These are phyloP conservation scores for Misopates orontium DNA, from an alignment of 257 asterid genomes.

Conservation along the genomic window DNA sequence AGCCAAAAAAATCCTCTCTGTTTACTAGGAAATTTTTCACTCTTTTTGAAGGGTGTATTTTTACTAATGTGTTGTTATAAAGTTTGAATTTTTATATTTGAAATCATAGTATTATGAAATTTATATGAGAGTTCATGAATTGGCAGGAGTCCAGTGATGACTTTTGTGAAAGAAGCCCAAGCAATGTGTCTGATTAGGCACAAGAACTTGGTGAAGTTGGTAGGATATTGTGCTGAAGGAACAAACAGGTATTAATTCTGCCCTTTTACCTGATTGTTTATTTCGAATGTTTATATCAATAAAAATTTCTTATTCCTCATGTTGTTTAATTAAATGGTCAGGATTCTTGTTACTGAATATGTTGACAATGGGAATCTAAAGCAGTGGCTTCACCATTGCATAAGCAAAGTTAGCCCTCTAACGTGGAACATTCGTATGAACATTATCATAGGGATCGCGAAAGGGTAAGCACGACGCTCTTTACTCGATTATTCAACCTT, in stretches of 20 bases:
- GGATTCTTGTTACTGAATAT: slow-evolving; percentile 53
- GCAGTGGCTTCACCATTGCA: slow-evolving; percentile 51
- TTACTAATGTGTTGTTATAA: too few species aligned
- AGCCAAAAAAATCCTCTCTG: too few species aligned
- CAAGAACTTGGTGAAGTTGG: slow-evolving; percentile 56
- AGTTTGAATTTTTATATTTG: too few species aligned
- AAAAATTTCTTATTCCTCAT: neutral
- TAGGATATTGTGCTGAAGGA: slow-evolving; percentile 59
- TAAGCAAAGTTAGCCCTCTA: slow-evolving; percentile 38
- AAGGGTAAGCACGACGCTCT: slow-evolving; percentile 44
- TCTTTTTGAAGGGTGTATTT: too few species aligned
- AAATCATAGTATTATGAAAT: neutral
- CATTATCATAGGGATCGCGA: slow-evolving; percentile 59
- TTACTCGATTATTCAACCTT: neutral
- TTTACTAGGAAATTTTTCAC: too few species aligned
- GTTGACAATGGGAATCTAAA: slow-evolving; percentile 54
- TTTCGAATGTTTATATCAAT: neutral
- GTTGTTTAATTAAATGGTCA: slow-evolving; percentile 4
- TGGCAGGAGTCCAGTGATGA: slow-evolving; percentile 33
- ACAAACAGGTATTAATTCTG: slow-evolving; percentile 36
- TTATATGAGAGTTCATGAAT: neutral
- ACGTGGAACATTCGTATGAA: slow-evolving; percentile 54
- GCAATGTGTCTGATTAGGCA: slow-evolving; percentile 46
- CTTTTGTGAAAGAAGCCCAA: slow-evolving; percentile 41
- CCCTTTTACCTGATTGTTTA: neutral